These are phyloP conservation scores for Dissophora globulifera DNA, from an alignment of 192 early-diverging fungal genomes.

Conservation along the genomic window DNA sequence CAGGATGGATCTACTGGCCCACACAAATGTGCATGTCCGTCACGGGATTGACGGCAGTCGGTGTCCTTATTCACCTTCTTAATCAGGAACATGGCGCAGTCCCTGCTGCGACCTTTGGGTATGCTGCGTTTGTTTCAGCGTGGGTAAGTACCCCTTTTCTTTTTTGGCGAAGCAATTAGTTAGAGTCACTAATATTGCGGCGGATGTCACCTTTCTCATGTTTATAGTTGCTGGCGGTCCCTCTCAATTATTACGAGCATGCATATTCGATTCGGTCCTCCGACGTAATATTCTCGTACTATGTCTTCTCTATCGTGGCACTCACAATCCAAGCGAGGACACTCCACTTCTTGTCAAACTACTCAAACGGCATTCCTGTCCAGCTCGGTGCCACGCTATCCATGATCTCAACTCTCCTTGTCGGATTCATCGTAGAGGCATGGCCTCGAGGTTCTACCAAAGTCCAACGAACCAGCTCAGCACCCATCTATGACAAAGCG, in stretches of 20 bases:
- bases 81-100: too few relatives aligned
- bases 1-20: constrained; percentile 33
- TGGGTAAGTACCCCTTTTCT: constrained; percentile 1
- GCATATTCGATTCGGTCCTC: constrained; percentile 27
- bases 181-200: neutral
- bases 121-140: neutral
- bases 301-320: constrained; percentile 1
- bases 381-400: too few relatives aligned
- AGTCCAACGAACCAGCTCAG: constrained; percentile 14
- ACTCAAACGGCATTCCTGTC: neutral
- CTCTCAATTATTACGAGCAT: constrained; percentile 19
- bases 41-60: neutral
- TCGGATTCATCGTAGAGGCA: constrained; percentile 27
- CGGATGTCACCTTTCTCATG: neutral
- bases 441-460: constrained; percentile 23
- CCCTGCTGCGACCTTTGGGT: constrained; percentile 1
- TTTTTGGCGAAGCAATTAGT: neutral
- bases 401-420: neutral
- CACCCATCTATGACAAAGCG: constrained; percentile 9
- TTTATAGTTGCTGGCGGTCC: constrained; percentile 4
- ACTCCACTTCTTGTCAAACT: neutral
- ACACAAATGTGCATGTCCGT: constrained; percentile 15
- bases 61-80: too few relatives aligned
- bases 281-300: constrained; percentile 14
- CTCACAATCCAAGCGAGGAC: constrained; percentile 18